Conservation (phyloP, 345 rosid genomes). For the Diplotaxis tenuifolia region DNA sequence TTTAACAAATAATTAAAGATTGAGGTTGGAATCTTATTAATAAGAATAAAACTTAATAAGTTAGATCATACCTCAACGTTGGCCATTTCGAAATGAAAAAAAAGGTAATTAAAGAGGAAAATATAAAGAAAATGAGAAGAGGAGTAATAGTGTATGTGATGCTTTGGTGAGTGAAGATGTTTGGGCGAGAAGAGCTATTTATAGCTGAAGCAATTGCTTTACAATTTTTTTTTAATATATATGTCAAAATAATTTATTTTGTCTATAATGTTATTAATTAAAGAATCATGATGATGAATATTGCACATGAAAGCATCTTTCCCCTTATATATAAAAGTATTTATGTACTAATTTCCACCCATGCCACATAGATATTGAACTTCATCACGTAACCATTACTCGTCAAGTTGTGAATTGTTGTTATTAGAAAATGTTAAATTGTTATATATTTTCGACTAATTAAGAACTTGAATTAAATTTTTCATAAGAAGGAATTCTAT, state of each 20-base stretch:
- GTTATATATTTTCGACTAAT: neutral
- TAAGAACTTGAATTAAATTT: neutral
- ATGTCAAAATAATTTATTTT: neutral
- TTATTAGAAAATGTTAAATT: neutral
- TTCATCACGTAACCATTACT: conserved; percentile 25
- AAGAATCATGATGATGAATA: conserved; percentile 24
- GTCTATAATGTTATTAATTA: neutral
- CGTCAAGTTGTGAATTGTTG: conserved; percentile 3
- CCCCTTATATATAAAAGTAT: neutral
- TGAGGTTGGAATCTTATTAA: neutral
- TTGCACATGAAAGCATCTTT: conserved; percentile 33
- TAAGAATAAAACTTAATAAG: neutral
- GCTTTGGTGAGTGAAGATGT: conserved; percentile 21
- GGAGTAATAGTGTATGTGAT: neutral
- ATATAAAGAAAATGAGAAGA: neutral
- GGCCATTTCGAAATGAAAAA: conserved; percentile 25
- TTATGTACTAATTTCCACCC: conserved; percentile 29
- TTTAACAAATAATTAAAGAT: neutral
- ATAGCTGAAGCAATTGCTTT: conserved; percentile 25
- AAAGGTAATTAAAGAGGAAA: neutral
- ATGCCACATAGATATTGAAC: conserved; percentile 16
- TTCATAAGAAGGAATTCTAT: neutral
- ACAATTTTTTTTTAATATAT: neutral
- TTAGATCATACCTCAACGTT: conserved; percentile 26
- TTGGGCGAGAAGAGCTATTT: conserved; percentile 22